These are phyloP conservation scores for Bruguiera parviflora DNA, from an alignment of 345 rosid genomes.

Conservation along the genomic window DNA sequence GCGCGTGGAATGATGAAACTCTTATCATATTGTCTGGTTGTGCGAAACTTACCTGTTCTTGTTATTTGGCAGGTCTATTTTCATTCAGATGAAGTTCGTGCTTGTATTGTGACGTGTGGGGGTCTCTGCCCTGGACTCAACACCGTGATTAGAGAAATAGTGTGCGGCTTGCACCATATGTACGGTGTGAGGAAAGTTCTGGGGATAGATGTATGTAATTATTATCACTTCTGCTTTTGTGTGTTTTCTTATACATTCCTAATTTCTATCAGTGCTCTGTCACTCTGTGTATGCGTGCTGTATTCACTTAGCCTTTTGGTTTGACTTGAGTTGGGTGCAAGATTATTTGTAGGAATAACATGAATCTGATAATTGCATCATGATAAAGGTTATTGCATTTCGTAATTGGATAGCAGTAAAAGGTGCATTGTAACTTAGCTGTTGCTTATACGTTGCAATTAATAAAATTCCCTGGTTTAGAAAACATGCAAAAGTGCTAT, in stretches of 20 bases:
- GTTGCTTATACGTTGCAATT: not conserved
- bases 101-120: slow-evolving; percentile 81
- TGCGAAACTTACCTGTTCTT: not conserved
- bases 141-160: slow-evolving; percentile 79
- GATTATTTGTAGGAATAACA: no score
- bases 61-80: slow-evolving; percentile 52
- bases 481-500: not conserved
- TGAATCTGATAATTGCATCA: no score
- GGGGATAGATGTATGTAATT: slow-evolving; percentile 65
- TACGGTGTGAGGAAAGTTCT: slow-evolving; percentile 71
- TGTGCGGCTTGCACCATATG: slow-evolving; percentile 66
- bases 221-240: not conserved
- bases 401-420: no score
- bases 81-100: slow-evolving; percentile 71
- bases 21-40: not conserved
- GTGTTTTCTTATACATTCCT: not conserved
- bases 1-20: not conserved
- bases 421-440: no score
- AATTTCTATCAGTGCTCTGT: not conserved
- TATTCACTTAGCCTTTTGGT: not conserved
- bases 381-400: no score
- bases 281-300: not conserved
- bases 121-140: slow-evolving; percentile 88
- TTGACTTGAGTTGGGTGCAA: no score
- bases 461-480: not conserved